phyloP scores from a whole-genome alignment of 495 filamentous ascomycete species.

The Aspergillus haitiensis region DNA sequence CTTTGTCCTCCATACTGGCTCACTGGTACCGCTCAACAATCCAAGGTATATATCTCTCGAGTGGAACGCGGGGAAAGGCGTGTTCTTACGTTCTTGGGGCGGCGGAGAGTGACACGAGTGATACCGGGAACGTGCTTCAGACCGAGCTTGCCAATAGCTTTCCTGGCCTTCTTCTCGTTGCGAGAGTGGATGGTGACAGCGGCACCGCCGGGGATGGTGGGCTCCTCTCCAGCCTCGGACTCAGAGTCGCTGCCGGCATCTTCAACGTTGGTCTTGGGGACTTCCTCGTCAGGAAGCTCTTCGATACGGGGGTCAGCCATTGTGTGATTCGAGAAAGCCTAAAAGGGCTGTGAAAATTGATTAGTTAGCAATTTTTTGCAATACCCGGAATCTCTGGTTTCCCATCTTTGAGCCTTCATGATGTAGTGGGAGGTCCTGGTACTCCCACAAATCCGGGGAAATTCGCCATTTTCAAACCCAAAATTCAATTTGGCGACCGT shows the following conservation, averaged over 20 bases:
- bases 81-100: conserved; percentile 87
- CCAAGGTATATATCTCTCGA: background rate
- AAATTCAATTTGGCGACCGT: conserved; percentile 24
- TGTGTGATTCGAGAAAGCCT: conserved; percentile 45
- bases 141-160: conserved; percentile 96
- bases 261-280: conserved; percentile 71
- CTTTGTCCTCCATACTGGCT: conserved; percentile 5
- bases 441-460: conserved; percentile 34
- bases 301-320: conserved; percentile 99
- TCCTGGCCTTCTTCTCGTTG: conserved; percentile 99
- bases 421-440: conserved; percentile 25
- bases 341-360: conserved; percentile 23
- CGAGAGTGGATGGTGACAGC: conserved; percentile 90
- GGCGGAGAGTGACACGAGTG: conserved; percentile 93
- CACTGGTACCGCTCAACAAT: background rate
- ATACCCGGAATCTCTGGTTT: conserved; percentile 16
- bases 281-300: conserved; percentile 86
- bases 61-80: conserved; percentile 18
- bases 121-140: conserved; percentile 95
- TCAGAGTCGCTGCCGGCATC: conserved; percentile 80
- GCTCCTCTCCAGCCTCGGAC: conserved; percentile 68
- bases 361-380: conserved; percentile 25
- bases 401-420: conserved; percentile 17
- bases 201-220: conserved; percentile 79
- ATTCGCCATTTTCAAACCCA: conserved; percentile 30